Conservation (phyloP, 2,329 filamentous ascomycete species). For the Xenosphaeropsis pyriputrescens region DNA sequence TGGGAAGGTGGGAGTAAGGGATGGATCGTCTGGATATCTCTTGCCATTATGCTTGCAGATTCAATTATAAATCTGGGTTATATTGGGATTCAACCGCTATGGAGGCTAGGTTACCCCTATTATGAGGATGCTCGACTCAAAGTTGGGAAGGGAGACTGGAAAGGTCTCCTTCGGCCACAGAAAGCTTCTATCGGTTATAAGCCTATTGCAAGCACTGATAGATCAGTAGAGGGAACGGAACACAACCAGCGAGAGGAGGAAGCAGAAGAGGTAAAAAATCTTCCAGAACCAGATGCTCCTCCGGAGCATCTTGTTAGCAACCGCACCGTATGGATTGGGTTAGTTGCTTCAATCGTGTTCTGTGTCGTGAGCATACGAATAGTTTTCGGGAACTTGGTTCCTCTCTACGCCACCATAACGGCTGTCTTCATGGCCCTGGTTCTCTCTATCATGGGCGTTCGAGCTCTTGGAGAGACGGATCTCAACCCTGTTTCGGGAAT, state of each 20-base stretch:
- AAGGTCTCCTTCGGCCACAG: slow-evolving; percentile 10
- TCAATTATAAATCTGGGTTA: slow-evolving; percentile 78
- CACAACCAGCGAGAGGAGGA: slow-evolving; percentile 2
- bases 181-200: slow-evolving; percentile 11
- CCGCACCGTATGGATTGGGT: slow-evolving; percentile 56
- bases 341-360: slow-evolving; percentile 61
- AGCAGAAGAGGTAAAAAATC: slow-evolving; percentile 8
- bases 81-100: slow-evolving; percentile 50
- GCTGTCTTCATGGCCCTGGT: slow-evolving; percentile 76
- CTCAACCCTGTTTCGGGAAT: slow-evolving; percentile 94
- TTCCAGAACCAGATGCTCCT: slow-evolving; percentile 58
- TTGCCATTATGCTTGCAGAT: slow-evolving; percentile 94
- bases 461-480: slow-evolving; percentile 68
- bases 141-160: slow-evolving; percentile 15
- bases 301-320: slow-evolving; percentile 66
- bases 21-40: slow-evolving; percentile 95
- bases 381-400: slow-evolving; percentile 72
- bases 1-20: slow-evolving; percentile 93
- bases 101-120: slow-evolving; percentile 28
- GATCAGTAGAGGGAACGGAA: slow-evolving; percentile 1
- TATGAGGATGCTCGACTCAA: slow-evolving; percentile 15
- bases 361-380: slow-evolving; percentile 72
- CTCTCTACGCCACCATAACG: slow-evolving; percentile 57
- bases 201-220: slow-evolving; percentile 10
- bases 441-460: slow-evolving; percentile 61